These are phyloP conservation scores for Annona squamosa DNA, from an alignment of 164 flowering plant genomes.

Conservation along the genomic window DNA sequence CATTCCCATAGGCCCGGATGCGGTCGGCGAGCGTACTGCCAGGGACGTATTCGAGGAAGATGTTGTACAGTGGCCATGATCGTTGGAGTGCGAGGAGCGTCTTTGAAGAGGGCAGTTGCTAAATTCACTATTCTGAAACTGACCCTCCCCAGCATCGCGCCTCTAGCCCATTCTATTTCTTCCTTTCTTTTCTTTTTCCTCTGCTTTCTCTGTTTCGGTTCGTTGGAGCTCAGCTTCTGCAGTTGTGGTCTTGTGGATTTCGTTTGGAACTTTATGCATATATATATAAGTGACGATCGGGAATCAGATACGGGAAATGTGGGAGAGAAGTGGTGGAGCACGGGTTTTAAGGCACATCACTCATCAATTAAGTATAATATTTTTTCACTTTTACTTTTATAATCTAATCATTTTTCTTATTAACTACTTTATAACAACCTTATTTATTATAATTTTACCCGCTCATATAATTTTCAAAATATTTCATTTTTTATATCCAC, in stretches of 20 bases:
- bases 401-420: too few relatives aligned
- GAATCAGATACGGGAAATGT: too few relatives aligned
- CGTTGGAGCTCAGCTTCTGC: background rate
- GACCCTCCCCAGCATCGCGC: conserved; percentile 44
- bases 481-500: too few relatives aligned
- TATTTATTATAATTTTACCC: too few relatives aligned
- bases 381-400: too few relatives aligned
- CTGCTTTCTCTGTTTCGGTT: background rate
- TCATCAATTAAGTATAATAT: too few relatives aligned
- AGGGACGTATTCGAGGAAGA: conserved; percentile 4
- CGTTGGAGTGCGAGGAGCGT: background rate
- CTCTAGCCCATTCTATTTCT: conserved; percentile 56
- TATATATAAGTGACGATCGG: too few relatives aligned
- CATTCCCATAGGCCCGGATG: conserved; percentile 22
- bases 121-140: conserved; percentile 43
- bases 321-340: too few relatives aligned
- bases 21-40: conserved; percentile 45
- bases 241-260: background rate
- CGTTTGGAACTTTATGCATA: too few relatives aligned
- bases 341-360: too few relatives aligned
- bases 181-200: background rate
- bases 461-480: too few relatives aligned
- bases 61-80: conserved; percentile 51
- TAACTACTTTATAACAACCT: too few relatives aligned
- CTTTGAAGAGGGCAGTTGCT: conserved; percentile 20